Conservation (phyloP, 1,139 yeast species). For the Saccharomycopsis crataegensis region DNA sequence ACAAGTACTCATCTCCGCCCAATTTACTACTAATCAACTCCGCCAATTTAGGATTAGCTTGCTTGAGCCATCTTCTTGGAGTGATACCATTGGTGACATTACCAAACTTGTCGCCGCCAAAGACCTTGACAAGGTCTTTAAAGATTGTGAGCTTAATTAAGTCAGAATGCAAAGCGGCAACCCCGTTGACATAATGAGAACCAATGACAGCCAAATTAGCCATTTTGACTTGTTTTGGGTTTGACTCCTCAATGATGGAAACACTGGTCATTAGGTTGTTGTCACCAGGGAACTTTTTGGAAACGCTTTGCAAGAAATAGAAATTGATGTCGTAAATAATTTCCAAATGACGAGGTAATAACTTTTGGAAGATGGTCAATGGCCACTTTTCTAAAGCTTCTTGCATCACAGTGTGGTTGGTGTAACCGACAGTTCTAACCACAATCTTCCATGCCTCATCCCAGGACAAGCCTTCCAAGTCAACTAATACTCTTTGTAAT, state of each 20-base stretch:
- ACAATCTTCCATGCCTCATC: constrained; percentile 82
- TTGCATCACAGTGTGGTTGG: constrained; percentile 91
- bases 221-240: constrained; percentile 82
- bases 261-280: constrained; percentile 61
- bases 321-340: constrained; percentile 83
- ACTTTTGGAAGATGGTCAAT: constrained; percentile 63
- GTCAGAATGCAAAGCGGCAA: constrained; percentile 91
- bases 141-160: constrained; percentile 83
- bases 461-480: constrained; percentile 76
- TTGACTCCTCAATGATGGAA: constrained; percentile 77
- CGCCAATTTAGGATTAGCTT: constrained; percentile 81
- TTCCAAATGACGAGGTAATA: constrained; percentile 88
- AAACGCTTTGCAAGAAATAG: constrained; percentile 71
- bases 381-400: constrained; percentile 98
- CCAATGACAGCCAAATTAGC: constrained; percentile 88
- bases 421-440: constrained; percentile 76
- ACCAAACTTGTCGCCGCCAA: constrained; percentile 75
- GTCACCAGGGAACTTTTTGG: constrained; percentile 61
- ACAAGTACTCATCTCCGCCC: constrained; percentile 63
- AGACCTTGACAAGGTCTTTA: constrained; percentile 79
- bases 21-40: constrained; percentile 63
- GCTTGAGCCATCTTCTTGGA: constrained; percentile 94
- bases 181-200: constrained; percentile 91
- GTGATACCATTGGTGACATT: constrained; percentile 95
- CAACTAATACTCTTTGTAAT: constrained; percentile 78